Evolutionary conservation across 352 stramenopile genomes (phyloP).

Genomic region (Pythium apleroticum): DNA sequence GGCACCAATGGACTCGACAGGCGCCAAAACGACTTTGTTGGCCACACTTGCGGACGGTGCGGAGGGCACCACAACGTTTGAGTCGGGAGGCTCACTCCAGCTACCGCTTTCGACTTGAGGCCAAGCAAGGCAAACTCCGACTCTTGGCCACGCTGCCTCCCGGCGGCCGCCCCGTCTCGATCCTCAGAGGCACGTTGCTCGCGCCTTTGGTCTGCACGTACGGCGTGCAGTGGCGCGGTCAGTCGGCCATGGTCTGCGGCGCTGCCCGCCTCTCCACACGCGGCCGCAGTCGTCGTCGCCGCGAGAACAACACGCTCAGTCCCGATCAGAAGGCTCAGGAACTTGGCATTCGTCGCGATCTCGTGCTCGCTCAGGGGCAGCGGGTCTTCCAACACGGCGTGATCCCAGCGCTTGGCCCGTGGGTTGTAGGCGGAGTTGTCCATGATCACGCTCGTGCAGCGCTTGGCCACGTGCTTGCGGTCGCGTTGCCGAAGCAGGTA

Average conservation of each 20-base stretch:
- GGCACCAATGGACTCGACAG: slow-evolving; percentile 58
- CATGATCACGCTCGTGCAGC: slow-evolving; percentile 45
- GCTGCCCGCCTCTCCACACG: slow-evolving; percentile 27
- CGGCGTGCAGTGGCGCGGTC: slow-evolving; percentile 62
- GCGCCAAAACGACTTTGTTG: background rate
- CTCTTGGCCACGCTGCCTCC: background rate
- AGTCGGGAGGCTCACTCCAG: background rate
- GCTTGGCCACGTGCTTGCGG: slow-evolving; percentile 42
- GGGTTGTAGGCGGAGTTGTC: slow-evolving; percentile 22
- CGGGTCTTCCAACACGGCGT: slow-evolving; percentile 56
- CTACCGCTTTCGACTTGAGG: background rate
- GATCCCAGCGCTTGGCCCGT: slow-evolving; percentile 17
- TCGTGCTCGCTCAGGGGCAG: slow-evolving; percentile 65
- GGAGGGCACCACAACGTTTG: background rate
- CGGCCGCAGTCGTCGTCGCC: slow-evolving; percentile 49
- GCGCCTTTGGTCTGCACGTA: slow-evolving; percentile 85
- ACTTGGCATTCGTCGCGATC: slow-evolving; percentile 53
- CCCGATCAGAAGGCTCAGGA: slow-evolving; percentile 59
- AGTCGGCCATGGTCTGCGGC: slow-evolving; percentile 41
- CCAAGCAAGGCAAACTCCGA: background rate
- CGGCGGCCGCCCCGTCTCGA: slow-evolving; percentile 10
- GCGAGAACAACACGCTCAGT: slow-evolving; percentile 53
- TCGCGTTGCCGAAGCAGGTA: slow-evolving; percentile 54
- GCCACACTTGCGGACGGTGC: background rate
- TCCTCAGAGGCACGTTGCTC: slow-evolving; percentile 67